Conservation (phyloP, 2,329 filamentous ascomycete genomes). For the Monilinia vaccinii-corymbosi region DNA sequence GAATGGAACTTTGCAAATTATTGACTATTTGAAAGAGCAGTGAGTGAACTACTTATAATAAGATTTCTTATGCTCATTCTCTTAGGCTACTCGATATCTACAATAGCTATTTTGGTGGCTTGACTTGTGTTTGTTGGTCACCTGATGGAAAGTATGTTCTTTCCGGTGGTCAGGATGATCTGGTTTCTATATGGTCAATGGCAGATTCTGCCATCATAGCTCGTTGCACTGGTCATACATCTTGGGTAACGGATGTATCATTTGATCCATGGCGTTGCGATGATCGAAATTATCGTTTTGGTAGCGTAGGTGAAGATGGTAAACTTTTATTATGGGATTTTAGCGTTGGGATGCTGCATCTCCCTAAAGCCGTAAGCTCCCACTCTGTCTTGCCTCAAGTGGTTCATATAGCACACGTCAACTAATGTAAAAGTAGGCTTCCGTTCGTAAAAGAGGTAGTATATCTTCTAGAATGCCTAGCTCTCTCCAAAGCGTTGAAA, state of each 20-base stretch:
- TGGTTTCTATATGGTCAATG: conserved; percentile 92
- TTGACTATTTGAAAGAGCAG: conserved; percentile 89
- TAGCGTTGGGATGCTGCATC: conserved; percentile 88
- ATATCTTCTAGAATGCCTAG: conserved; percentile 42
- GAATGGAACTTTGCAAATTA: conserved; percentile 79
- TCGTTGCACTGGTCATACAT: conserved; percentile 88
- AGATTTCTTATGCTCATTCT: conserved; percentile 12
- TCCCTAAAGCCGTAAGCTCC: conserved; percentile 68
- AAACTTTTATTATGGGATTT: conserved; percentile 94
- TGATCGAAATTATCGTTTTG: conserved; percentile 89
- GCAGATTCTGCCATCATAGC: conserved; percentile 77
- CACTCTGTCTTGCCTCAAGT: conserved; percentile 15
- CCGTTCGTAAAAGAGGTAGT: conserved; percentile 43
- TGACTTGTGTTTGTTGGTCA: conserved; percentile 94
- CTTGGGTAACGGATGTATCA: conserved; percentile 86
- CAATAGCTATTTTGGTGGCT: conserved; percentile 84
- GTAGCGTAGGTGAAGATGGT: conserved; percentile 91
- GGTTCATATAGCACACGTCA: conserved; percentile 9
- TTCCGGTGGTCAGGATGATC: conserved; percentile 90
- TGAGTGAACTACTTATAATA: conserved; percentile 36
- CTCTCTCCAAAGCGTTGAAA: conserved; percentile 48
- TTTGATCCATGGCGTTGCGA: conserved; percentile 98
- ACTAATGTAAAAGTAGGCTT: conserved; percentile 33
- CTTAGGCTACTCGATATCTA: conserved; percentile 74
- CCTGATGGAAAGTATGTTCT: conserved; percentile 94